Evolutionary conservation across 2,329 filamentous ascomycete genomes (phyloP), one percentile per base, ranked within the genome.

Genomic region (Trichophyton simii): DNA sequence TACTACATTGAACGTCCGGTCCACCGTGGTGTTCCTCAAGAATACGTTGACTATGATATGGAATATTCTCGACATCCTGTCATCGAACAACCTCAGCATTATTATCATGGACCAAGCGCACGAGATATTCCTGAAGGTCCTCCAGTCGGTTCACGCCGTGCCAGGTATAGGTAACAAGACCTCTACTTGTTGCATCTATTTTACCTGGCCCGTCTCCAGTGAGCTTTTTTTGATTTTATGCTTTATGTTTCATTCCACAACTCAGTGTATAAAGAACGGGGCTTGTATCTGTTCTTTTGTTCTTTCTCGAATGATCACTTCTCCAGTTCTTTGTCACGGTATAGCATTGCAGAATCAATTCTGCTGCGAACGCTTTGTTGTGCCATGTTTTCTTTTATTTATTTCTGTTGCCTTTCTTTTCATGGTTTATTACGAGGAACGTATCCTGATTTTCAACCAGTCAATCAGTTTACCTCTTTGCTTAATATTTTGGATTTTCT

Each of bases 1-100:
- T 70, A 68, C 63, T 65, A 68, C 57, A 59, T 70, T 31, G 65
- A 68, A 63, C 69, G 65, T 7, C 65, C 67, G 28, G 57, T 65
- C 18, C 63, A 64, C 36, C 61, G 63, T n/a, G 67, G 67, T 8
- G 46, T 54, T 11, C 61, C 64, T n/a, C 59, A 61, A 41, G 62
- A 65, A 52, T 67, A 67, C 41, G 25, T 65, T 44, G 64, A 64
- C 41, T 66, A 67, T 59, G 65, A 66, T 31, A 48, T 64, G 50
- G 65, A 66, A 41, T 64, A 66, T 55, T 31, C 60, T 13, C 63
- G 62, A 20, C 63, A 64, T 48, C 65, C 63, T 13, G 58, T 65
- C 6, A 60, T 63, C 22, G 67, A 66, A 54, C 61, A 64, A 9
- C 34, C 59, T 52, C 63, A 44, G 25, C 67, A 67, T 57, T 63